phyloP scores from a whole-genome alignment of 306 rosid species.

The Cicer bijugum region DNA sequence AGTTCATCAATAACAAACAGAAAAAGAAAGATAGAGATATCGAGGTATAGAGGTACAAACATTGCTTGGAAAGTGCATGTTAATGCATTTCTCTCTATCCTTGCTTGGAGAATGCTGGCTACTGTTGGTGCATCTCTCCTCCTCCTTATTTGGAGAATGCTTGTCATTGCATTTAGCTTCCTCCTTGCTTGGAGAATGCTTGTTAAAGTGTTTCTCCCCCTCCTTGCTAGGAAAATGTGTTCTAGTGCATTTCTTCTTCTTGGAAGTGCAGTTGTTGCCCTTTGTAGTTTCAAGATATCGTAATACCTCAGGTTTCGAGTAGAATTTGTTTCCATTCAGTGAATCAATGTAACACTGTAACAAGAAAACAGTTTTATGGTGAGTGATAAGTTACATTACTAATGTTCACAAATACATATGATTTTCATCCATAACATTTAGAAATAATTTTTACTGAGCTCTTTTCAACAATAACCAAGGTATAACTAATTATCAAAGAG shows the following conservation, averaged over 20 bases:
- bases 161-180: slow-evolving; percentile 39
- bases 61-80: slow-evolving; percentile 48
- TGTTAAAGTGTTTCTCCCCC: slow-evolving; percentile 44
- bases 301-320: slow-evolving; percentile 84
- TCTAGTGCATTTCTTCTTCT: slow-evolving; percentile 45
- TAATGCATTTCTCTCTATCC: slow-evolving; percentile 45
- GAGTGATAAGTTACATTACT: slow-evolving; percentile 30
- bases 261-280: slow-evolving; percentile 43
- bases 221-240: slow-evolving; percentile 47
- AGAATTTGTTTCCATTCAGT: slow-evolving; percentile 61
- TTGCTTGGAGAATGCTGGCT: slow-evolving; percentile 18
- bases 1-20: slow-evolving; percentile 20
- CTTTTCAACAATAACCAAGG: slow-evolving; percentile 1
- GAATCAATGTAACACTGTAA: slow-evolving; percentile 82
- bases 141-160: slow-evolving; percentile 46
- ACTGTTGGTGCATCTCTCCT: slow-evolving; percentile 22
- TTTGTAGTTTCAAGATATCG: slow-evolving; percentile 66
- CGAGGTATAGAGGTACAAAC: slow-evolving; percentile 49
- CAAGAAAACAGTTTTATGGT: slow-evolving; percentile 35
- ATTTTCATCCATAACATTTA: slow-evolving; percentile 29
- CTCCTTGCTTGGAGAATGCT: slow-evolving; percentile 26
- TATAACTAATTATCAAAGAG: slow-evolving; percentile 6
- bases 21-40: slow-evolving; percentile 28
- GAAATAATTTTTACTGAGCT: slow-evolving; percentile 31
- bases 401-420: slow-evolving; percentile 14